Evolutionary conservation across 225 moss, liverwort and hornwort genomes (phyloP).

Genomic region (Bryum argenteum): DNA sequence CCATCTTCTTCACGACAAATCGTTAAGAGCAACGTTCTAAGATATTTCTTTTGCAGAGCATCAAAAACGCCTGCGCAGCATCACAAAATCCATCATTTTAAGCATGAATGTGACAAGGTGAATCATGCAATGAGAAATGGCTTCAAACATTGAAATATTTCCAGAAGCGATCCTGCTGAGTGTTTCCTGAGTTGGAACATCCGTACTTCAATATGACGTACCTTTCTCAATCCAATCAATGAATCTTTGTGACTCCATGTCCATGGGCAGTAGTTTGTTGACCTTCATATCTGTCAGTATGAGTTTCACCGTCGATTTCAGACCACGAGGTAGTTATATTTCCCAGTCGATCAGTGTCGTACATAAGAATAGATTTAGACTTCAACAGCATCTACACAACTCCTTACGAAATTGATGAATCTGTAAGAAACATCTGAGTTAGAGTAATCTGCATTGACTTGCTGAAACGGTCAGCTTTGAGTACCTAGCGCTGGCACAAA

Average conservation of each 20-base stretch:
- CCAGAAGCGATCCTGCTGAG: neutral
- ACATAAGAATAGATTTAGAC: neutral
- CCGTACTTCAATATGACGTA: constrained; percentile 1
- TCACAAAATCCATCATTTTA: neutral
- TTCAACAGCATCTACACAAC: neutral
- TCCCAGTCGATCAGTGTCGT: neutral
- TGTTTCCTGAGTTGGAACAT: neutral
- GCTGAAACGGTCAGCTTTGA: constrained; percentile 18
- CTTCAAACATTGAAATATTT: constrained; percentile 1
- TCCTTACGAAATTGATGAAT: neutral
- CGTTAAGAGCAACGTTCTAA: constrained; percentile 32
- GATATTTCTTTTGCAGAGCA: constrained; percentile 32
- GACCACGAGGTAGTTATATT: neutral
- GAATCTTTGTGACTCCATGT: constrained; percentile 35
- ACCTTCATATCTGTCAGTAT: constrained; percentile 29
- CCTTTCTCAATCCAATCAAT: constrained; percentile 36
- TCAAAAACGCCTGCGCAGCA: constrained; percentile 28
- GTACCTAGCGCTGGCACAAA: constrained; percentile 59
- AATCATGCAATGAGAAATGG: neutral
- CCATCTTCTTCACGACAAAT: constrained; percentile 29
- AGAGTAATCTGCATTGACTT: neutral
- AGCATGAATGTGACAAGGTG: neutral
- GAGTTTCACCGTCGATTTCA: constrained; percentile 7
- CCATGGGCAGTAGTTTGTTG: constrained; percentile 32
- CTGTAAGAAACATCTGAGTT: neutral